Evolutionary conservation across 345 rosid species (phyloP), one percentile per base, ranked within the genome.

Genomic region (Gossypioides kirkii): DNA sequence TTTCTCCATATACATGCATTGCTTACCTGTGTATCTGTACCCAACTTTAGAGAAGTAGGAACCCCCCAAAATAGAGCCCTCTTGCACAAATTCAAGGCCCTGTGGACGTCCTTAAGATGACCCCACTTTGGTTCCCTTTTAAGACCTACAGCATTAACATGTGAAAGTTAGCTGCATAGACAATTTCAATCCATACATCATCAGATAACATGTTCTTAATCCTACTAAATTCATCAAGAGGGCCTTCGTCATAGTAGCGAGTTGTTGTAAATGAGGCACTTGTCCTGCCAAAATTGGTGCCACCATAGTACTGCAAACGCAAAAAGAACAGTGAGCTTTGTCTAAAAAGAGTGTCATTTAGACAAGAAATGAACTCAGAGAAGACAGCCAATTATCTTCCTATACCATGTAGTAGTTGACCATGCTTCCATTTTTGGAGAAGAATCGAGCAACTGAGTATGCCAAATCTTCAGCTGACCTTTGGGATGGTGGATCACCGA

Each of bases 341-440:
- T 45, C 50, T 45, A 6, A 56, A 42, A 23, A n/a, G 49, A 41
- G 46, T 50, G 41, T 9, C 75, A 75, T 65, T 43, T 67, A 25
- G 23, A 54, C 41, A 53, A 74, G 38, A 23, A 36, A 8, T 36
- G 18, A 20, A 22, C 10, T 28, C n/a, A 16, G 26, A 75, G 11
- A 41, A 58, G 73, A 52, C 8, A 0, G 8, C 41, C 17, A 13
- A 18, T 1, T 8, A 55, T 42, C 46, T 59, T 67, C 60, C 61
- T 92, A 92, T 76, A 94, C 98, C 99, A 95, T 95, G 71, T 95
- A 95, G 77, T 95, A 95, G 83, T 95, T 95, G 65, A 77, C 80
- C 36, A 91, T 82, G 68, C 83, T 83, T 72, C 98, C 99, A 32
- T 90, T 93, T 82, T 93, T 96, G 0, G 98, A 83, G 74, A 91